These are phyloP conservation scores for Cymbopogon citratus DNA, from an alignment of 176 grass and related monocot species.

Conservation along the genomic window DNA sequence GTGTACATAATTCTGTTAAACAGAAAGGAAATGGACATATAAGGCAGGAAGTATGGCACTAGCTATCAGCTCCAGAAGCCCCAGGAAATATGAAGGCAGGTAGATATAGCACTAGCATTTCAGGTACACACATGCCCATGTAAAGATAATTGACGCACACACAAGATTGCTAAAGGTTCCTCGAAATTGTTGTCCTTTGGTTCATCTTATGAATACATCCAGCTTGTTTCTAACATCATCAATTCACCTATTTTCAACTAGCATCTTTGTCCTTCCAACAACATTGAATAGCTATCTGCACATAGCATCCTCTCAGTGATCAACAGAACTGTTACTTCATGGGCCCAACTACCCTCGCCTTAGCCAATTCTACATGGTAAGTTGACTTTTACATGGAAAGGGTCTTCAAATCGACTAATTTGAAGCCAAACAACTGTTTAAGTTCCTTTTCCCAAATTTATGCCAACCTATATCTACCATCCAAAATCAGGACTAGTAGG, in stretches of 20 bases:
- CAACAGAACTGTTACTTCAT: conserved; percentile 18
- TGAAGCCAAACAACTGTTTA: conserved; percentile 20
- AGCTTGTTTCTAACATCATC: conserved; percentile 33
- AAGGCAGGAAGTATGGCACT: conserved; percentile 17
- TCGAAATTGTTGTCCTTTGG: conserved; percentile 9
- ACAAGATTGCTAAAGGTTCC: conserved; percentile 23
- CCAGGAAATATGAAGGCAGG: neutral
- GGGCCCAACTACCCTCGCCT: conserved; percentile 15
- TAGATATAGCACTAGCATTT: neutral
- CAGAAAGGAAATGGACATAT: conserved; percentile 18
- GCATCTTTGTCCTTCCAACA: conserved; percentile 22
- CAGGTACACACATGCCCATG: conserved; percentile 34
- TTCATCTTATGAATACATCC: conserved; percentile 32
- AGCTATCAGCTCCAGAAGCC: conserved; percentile 32
- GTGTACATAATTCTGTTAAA: conserved; percentile 25
- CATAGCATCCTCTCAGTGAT: conserved; percentile 14
- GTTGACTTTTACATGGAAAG: conserved; percentile 31
- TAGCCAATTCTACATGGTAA: conserved; percentile 25
- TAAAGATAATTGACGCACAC: conserved; percentile 7
- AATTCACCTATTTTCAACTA: conserved; percentile 37
- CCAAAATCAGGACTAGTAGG: conserved; percentile 24
- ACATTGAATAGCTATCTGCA: neutral
- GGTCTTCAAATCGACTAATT: conserved; percentile 27
- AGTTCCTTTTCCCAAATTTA: conserved; percentile 27
- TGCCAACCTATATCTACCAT: conserved; percentile 16